phyloP scores from a whole-genome alignment of 495 filamentous ascomycete species.

The Clavariopsis aquatica region DNA sequence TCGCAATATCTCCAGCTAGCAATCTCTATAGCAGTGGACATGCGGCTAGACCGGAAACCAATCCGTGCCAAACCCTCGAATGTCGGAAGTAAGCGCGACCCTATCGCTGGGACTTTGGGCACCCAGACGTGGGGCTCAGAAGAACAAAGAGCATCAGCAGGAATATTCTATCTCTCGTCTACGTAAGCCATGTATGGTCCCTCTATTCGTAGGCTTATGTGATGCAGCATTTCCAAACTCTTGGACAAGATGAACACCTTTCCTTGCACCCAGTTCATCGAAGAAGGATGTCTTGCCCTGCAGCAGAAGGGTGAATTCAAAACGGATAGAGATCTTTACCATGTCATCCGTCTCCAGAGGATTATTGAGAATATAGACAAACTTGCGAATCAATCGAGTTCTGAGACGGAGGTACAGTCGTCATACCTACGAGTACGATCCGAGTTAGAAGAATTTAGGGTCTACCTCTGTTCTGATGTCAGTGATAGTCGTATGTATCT shows the following conservation, averaged over 20 bases:
- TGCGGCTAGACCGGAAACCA: slow-evolving; percentile 24
- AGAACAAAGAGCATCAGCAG: slow-evolving; percentile 30
- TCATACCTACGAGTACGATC: slow-evolving; percentile 8
- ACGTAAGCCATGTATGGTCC: slow-evolving; percentile 17
- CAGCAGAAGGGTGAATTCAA: slow-evolving; percentile 23
- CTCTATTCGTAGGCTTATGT: neutral
- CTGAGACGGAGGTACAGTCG: slow-evolving; percentile 15
- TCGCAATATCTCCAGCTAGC: slow-evolving; percentile 30
- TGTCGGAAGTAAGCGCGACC: slow-evolving; percentile 14
- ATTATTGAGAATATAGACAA: slow-evolving; percentile 31
- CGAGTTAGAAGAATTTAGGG: slow-evolving; percentile 24
- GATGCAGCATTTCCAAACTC: slow-evolving; percentile 21
- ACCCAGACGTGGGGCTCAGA: slow-evolving; percentile 20
- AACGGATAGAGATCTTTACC: slow-evolving; percentile 30
- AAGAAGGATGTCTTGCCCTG: slow-evolving; percentile 24
- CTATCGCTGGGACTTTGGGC: neutral
- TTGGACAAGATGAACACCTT: slow-evolving; percentile 33
- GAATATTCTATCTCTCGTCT: slow-evolving; percentile 29
- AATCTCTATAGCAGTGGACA: slow-evolving; percentile 29
- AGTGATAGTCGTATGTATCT: slow-evolving; percentile 28
- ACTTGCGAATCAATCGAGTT: slow-evolving; percentile 8
- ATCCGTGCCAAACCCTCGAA: slow-evolving; percentile 11
- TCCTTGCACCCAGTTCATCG: slow-evolving; percentile 24
- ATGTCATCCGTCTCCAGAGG: slow-evolving; percentile 27
- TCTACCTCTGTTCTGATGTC: slow-evolving; percentile 13